Percentiles rank a stretch among this genome's conserved stretches.
Conservation (phyloP, 257 asterid genomes). For the Phtheirospermum japonicum region DNA sequence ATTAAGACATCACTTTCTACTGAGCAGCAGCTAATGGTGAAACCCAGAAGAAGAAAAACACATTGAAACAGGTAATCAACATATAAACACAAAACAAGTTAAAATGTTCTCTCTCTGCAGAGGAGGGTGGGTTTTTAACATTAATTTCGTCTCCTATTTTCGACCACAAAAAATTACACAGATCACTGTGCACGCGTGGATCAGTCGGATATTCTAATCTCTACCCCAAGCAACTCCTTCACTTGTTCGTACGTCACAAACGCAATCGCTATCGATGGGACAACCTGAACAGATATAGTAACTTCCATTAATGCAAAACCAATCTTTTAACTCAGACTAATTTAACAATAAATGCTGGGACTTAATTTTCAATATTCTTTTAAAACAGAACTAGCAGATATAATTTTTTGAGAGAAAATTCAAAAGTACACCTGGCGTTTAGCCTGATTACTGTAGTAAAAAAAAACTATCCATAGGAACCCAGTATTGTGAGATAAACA, state of each 20-base stretch:
- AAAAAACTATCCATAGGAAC: too few species aligned
- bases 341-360: neutral
- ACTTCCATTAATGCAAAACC: neutral
- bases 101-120: slow-evolving; percentile 26
- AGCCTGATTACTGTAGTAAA: too few species aligned
- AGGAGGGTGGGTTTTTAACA: too few species aligned
- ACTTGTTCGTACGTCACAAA: slow-evolving; percentile 82
- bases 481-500: too few species aligned
- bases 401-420: neutral
- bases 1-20: slow-evolving; percentile 26
- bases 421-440: neutral
- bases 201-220: slow-evolving; percentile 76
- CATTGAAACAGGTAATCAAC: slow-evolving; percentile 13
- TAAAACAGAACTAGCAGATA: slow-evolving; percentile 1
- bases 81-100: slow-evolving; percentile 34
- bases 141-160: slow-evolving; percentile 27
- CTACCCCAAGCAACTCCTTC: slow-evolving; percentile 71
- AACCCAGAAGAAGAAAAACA: slow-evolving; percentile 1
- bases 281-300: slow-evolving; percentile 50
- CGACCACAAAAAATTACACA: slow-evolving; percentile 28
- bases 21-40: slow-evolving; percentile 26
- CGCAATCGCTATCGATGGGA: slow-evolving; percentile 88
- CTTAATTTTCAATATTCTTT: neutral
- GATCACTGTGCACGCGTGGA: neutral
- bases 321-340: neutral